A percentile compares a stretch with the other conserved stretches of the same genome.
Conservation (phyloP, 2,329 filamentous ascomycete species). For the Hypoxylon sp. region DNA sequence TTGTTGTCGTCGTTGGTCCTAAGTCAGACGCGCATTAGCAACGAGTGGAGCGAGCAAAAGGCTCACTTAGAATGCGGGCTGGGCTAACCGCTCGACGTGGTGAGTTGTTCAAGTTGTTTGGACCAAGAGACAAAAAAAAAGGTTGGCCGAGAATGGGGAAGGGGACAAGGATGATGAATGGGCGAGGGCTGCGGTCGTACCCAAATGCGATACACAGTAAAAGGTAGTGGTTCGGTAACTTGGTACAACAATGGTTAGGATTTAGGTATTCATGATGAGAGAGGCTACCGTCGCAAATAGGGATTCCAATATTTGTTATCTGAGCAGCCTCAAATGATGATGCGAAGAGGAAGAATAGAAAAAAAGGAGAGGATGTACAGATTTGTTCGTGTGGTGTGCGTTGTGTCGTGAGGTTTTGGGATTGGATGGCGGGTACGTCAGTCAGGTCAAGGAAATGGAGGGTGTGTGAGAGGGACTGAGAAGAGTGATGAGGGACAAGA, state of each 20-base stretch:
- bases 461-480: slow-evolving; percentile 23
- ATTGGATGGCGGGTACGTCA: slow-evolving; percentile 44
- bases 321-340: slow-evolving; percentile 12
- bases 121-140: slow-evolving; percentile 36
- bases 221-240: slow-evolving; percentile 23
- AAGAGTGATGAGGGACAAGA: slow-evolving; percentile 40
- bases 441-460: slow-evolving; percentile 33
- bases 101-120: slow-evolving; percentile 41
- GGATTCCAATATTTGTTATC: slow-evolving; percentile 12
- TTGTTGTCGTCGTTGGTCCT: slow-evolving; percentile 38
- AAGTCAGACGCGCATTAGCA: slow-evolving; percentile 47
- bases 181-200: slow-evolving; percentile 40
- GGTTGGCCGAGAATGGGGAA: slow-evolving; percentile 43
- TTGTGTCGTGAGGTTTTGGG: slow-evolving; percentile 41
- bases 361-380: slow-evolving; percentile 17
- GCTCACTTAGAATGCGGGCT: slow-evolving; percentile 40
- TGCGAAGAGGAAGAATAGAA: slow-evolving; percentile 12
- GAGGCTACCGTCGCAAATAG: slow-evolving; percentile 21
- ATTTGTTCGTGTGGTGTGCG: slow-evolving; percentile 11
- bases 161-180: slow-evolving; percentile 43
- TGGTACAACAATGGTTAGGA: slow-evolving; percentile 33
- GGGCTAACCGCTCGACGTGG: slow-evolving; percentile 43
- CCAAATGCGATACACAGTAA: slow-evolving; percentile 46
- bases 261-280: slow-evolving; percentile 50
- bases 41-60: slow-evolving; percentile 36